Evolutionary conservation across 2,329 filamentous ascomycete genomes (phyloP), one percentile per base, ranked within the genome.

Genomic region (Apiospora saccharicola): DNA sequence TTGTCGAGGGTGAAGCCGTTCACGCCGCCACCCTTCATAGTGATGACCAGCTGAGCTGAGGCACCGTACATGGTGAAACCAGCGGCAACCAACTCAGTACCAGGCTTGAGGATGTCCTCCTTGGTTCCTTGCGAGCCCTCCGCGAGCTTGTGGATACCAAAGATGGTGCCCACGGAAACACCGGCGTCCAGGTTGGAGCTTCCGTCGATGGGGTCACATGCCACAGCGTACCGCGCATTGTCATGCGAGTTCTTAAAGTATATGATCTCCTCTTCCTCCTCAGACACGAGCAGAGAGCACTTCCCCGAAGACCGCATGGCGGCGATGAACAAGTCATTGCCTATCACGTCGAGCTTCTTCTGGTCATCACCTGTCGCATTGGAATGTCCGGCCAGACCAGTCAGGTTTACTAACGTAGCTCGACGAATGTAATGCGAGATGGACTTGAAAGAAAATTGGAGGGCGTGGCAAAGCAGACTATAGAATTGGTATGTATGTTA

Each of bases 51-150:
- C 86, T 98, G 96, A 4, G 96, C 92, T 3, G 95, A 98, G 77
- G 96, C 96, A 80, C 96, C 96, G 85, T 99, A 99, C 96, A 99
- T 99, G 84, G 96, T 99, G 89, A 99, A 99, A n/a, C 96, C 96
- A 30, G 94, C 92, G 47, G 96, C 96, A 26, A 98, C 90, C 76
- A 98, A 90, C 84, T 98, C 95, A 1, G 93, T 96, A 72, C 96
- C 96, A 0, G 96, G 93, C 83, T 91, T 92, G 73, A 98, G 89
- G 74, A 99, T 90, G 82, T 98, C 95, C 80, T 97, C 94, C 78
- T 93, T 92, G 73, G 89, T 92, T 75, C 93, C 93, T 73, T 85
- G 87, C 19, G 92, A 91, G 75, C 89, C 91, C 19, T 97, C 94
- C 73, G 92, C 90, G 30, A 98, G 90, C 86, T 95, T 95, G 89